A percentile compares a stretch with the other conserved stretches of the same genome.
phyloP scores from a whole-genome alignment of 2,329 filamentous ascomycete genomes.

The Trichoderma lentiforme region DNA sequence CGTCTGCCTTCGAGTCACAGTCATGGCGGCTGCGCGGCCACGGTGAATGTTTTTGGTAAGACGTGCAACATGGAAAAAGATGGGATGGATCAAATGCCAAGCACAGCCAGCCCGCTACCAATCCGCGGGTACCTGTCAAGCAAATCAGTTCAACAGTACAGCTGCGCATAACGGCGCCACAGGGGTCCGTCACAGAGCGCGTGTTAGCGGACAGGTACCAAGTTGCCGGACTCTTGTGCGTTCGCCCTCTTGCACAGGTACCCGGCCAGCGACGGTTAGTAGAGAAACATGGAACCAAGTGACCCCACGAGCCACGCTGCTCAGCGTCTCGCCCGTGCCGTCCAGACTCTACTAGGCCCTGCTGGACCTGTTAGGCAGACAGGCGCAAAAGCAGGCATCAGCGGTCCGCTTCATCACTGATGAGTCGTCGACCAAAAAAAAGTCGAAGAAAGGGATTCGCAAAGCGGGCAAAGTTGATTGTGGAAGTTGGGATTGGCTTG shows the following conservation, averaged over 20 bases:
- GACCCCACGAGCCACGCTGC: not conserved
- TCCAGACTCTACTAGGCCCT: not conserved
- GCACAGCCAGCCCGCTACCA: constrained; percentile 5
- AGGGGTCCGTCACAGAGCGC: not conserved
- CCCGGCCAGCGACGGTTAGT: not conserved
- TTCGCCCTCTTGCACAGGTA: not conserved
- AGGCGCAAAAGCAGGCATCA: constrained; percentile 15
- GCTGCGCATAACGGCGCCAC: not conserved
- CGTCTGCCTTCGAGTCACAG: not conserved
- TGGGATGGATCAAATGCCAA: not conserved
- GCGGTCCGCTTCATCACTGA: not conserved
- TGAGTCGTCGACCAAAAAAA: not conserved
- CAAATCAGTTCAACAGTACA: not conserved
- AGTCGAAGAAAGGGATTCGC: not conserved
- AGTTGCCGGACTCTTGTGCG: not conserved
- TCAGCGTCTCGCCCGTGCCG: not conserved
- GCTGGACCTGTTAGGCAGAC: constrained; percentile 7
- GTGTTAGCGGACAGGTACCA: not conserved
- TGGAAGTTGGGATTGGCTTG: not conserved
- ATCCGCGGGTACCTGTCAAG: not conserved
- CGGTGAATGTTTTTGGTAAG: constrained; percentile 7
- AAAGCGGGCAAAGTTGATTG: too few relatives aligned
- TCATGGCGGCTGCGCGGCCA: not conserved
- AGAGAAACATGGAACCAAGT: not conserved
- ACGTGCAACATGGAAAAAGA: not conserved